A percentile compares a stretch with the other conserved stretches of the same genome.
phyloP scores from a whole-genome alignment of 2,329 filamentous ascomycete genomes.

The Ophiostoma populinum region DNA sequence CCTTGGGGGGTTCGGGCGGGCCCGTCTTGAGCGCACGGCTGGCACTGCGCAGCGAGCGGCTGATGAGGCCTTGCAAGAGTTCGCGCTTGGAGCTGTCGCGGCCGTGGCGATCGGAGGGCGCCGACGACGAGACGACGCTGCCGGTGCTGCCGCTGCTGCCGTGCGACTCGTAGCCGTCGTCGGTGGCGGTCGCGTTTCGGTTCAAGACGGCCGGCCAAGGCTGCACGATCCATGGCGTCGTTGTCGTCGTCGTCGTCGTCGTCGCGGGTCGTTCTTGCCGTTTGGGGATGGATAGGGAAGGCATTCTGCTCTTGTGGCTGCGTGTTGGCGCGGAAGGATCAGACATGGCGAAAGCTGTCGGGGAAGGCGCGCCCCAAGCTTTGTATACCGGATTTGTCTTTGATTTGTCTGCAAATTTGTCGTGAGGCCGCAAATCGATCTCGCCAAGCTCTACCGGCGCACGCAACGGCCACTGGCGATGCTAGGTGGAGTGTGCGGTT shows the following conservation, averaged over 20 bases:
- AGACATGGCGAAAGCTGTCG: too few relatives aligned
- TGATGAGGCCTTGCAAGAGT: conserved; percentile 15
- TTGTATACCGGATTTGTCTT: not conserved
- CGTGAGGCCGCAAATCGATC: too few relatives aligned
- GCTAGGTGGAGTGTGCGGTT: conserved; percentile 5
- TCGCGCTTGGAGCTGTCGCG: conserved; percentile 14
- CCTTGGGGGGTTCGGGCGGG: conserved; percentile 6
- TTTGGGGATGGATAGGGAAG: conserved; percentile 17
- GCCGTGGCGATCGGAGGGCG: not conserved
- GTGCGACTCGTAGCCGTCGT: too few relatives aligned
- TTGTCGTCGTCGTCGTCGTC: not conserved
- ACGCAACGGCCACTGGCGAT: too few relatives aligned
- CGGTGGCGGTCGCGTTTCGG: too few relatives aligned
- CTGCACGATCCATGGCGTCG: not conserved
- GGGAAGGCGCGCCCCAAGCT: too few relatives aligned
- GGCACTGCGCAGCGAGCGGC: conserved; percentile 12
- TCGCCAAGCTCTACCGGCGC: too few relatives aligned
- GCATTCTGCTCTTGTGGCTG: too few relatives aligned
- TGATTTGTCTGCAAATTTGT: too few relatives aligned
- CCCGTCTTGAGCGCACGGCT: conserved; percentile 7
- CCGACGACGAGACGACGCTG: not conserved
- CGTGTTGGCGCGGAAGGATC: too few relatives aligned
- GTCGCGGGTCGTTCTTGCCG: conserved; percentile 5
- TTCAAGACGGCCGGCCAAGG: too few relatives aligned
- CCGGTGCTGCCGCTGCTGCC: too few relatives aligned